Percentiles rank a stretch among this genome's conserved stretches.
These are phyloP conservation scores for Dendrobium officinale DNA, from an alignment of 106 monocot species.

Conservation along the genomic window DNA sequence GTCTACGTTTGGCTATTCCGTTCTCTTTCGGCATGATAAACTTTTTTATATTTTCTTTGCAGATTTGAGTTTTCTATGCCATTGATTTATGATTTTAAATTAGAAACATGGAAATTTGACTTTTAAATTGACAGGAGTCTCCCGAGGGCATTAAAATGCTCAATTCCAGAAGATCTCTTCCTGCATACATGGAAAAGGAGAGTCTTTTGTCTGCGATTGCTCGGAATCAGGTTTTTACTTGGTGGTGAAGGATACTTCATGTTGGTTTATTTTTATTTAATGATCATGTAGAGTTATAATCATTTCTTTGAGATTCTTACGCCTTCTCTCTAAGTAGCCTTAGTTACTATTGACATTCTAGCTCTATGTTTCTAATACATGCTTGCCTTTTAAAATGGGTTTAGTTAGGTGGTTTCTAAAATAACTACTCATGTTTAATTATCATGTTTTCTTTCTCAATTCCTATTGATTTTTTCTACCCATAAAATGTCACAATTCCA, in stretches of 20 bases:
- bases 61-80: not conserved
- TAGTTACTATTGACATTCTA: not conserved
- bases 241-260: constrained; percentile 15
- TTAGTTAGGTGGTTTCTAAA: not conserved
- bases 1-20: not conserved
- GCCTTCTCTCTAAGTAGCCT: not conserved
- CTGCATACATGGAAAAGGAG: constrained; percentile 89
- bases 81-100: not conserved
- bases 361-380: not conserved
- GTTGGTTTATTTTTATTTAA: constrained; percentile 7
- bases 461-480: not conserved
- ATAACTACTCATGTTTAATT: not conserved
- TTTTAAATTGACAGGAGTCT: constrained; percentile 58
- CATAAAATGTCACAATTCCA: not conserved
- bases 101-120: not conserved
- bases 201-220: constrained; percentile 89
- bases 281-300: not conserved
- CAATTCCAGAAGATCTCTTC: constrained; percentile 86
- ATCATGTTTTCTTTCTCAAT: not conserved
- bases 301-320: not conserved
- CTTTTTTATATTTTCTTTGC: not conserved
- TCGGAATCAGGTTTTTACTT: constrained; percentile 86
- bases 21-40: not conserved
- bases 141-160: constrained; percentile 86
- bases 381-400: not conserved